Conservation (phyloP, 768 basidiomycete species). For the Tulasnella calospora region DNA sequence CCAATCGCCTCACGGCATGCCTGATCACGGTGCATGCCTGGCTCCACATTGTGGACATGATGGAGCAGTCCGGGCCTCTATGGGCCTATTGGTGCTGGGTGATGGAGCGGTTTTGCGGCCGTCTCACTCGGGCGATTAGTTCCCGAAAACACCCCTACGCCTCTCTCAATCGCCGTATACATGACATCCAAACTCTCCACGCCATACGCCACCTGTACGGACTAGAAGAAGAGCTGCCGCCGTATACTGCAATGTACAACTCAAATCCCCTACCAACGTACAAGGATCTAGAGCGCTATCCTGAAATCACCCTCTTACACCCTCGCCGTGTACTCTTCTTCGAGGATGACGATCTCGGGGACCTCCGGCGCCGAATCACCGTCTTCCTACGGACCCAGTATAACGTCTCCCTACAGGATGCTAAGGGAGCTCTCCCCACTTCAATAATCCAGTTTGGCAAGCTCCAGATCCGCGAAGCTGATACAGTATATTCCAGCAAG, state of each 20-base stretch:
- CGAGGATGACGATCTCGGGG: background rate
- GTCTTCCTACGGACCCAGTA: background rate
- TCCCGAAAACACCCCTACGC: background rate
- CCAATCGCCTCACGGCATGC: background rate
- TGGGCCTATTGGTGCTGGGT: conserved; percentile 13
- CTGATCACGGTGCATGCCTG: background rate
- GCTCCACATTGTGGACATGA: conserved; percentile 1
- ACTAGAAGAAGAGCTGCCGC: background rate
- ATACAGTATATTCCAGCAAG: background rate
- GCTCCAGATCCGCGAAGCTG: too few relatives aligned
- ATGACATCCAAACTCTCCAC: background rate
- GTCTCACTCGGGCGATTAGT: background rate
- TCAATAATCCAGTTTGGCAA: too few relatives aligned
- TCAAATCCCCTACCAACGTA: background rate
- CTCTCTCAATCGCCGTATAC: background rate
- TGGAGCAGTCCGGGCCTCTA: background rate
- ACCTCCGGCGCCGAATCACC: background rate
- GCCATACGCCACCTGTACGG: background rate
- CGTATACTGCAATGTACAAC: background rate
- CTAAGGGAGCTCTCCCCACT: too few relatives aligned
- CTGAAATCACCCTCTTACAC: background rate
- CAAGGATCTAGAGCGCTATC: background rate
- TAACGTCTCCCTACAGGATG: too few relatives aligned
- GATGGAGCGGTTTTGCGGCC: conserved; percentile 19
- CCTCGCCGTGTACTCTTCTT: background rate